Conservation (phyloP, 352 stramenopile genomes). For the Phytopythium boreale region DNA sequence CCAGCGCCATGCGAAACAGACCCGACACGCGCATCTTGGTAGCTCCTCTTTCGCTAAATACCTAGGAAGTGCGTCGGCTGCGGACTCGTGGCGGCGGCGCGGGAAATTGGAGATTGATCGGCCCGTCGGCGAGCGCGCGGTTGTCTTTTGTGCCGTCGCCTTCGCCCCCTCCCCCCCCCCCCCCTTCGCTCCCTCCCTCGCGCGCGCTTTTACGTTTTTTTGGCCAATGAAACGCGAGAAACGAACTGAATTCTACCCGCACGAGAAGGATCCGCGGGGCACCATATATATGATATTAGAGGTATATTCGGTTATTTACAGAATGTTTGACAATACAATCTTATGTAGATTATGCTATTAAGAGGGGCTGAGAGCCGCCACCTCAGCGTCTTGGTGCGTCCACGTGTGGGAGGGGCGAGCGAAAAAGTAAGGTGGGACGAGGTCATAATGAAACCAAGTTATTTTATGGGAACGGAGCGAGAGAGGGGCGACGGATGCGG, state of each 20-base stretch:
- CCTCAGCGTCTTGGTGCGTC: conserved; percentile 8
- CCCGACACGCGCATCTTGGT: conserved; percentile 48
- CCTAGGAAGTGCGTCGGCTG: not conserved
- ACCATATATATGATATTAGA: not conserved
- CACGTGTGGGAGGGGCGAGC: conserved; percentile 4
- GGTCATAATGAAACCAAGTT: not conserved
- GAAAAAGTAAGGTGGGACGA: not conserved
- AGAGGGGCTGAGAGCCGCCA: not conserved
- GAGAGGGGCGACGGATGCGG: not conserved
- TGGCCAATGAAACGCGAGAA: conserved; percentile 28
- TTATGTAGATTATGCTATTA: too few species aligned
- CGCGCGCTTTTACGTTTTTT: conserved; percentile 4
- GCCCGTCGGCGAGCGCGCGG: conserved; percentile 12
- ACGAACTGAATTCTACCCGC: conserved; percentile 18
- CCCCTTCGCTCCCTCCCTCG: not conserved
- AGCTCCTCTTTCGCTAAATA: not conserved
- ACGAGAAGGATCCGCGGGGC: not conserved
- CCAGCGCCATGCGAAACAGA: conserved; percentile 47
- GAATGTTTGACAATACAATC: not conserved
- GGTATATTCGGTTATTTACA: not conserved
- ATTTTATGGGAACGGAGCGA: not conserved
- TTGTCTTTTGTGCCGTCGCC: not conserved
- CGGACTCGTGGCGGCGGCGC: conserved; percentile 25
- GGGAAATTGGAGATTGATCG: conserved; percentile 62
- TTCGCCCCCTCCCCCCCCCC: not conserved